phyloP scores from a whole-genome alignment of 2,329 filamentous ascomycete species.

The Didymella keratinophila region DNA sequence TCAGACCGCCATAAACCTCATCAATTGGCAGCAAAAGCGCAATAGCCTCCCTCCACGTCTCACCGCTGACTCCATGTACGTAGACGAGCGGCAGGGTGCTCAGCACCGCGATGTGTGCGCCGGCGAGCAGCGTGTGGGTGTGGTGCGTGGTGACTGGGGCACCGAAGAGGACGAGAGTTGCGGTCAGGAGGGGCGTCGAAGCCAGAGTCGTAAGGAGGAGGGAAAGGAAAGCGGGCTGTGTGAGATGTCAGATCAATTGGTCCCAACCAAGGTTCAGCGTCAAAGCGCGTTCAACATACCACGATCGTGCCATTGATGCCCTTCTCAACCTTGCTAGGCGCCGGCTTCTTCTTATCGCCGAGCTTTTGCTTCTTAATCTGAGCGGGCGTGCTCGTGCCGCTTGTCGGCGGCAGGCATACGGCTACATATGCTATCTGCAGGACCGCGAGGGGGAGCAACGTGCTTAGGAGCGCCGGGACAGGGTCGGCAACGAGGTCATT shows the following conservation, averaged over 20 bases:
- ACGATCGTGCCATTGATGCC: constrained; percentile 48
- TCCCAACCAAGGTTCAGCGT: neutral
- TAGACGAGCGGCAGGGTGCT: constrained; percentile 83
- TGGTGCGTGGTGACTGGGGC: constrained; percentile 86
- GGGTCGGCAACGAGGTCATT: constrained; percentile 73
- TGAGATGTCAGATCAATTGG: constrained; percentile 13
- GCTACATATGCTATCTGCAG: constrained; percentile 69
- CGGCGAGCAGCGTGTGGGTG: constrained; percentile 78
- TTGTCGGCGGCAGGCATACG: constrained; percentile 66
- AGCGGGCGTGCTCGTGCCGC: constrained; percentile 38
- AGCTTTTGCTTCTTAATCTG: constrained; percentile 61
- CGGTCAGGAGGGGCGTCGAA: constrained; percentile 64
- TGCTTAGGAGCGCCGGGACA: constrained; percentile 66
- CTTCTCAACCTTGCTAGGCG: constrained; percentile 34
- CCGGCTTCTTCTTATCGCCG: constrained; percentile 51
- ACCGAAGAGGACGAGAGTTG: constrained; percentile 83
- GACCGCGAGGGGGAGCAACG: constrained; percentile 68
- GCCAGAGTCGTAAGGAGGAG: constrained; percentile 66
- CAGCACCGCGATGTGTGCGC: constrained; percentile 82
- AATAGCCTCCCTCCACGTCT: constrained; percentile 74
- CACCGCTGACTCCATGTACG: constrained; percentile 77
- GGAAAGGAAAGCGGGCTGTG: constrained; percentile 73
- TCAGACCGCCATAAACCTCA: constrained; percentile 79
- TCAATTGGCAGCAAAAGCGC: constrained; percentile 77
- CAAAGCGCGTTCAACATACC: constrained; percentile 44